These are phyloP conservation scores for Talaromyces sp. DNA, from an alignment of 2,329 filamentous ascomycete genomes.

Conservation along the genomic window DNA sequence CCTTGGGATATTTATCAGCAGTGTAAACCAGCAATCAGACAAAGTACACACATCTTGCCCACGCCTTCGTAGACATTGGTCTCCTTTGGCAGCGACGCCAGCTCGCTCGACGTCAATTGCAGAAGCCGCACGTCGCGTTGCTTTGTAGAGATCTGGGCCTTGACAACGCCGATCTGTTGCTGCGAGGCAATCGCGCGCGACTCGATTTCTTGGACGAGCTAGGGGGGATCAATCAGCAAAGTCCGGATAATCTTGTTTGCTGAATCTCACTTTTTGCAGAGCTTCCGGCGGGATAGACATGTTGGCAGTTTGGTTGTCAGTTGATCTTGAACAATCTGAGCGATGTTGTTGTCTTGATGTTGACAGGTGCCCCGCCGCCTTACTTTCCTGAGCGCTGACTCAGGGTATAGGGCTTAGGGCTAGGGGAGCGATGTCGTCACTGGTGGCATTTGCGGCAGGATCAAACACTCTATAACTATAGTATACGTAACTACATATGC, in stretches of 20 bases:
- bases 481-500: not conserved
- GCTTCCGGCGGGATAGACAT: conserved; percentile 96
- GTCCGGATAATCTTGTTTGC: too few species aligned
- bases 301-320: conserved; percentile 20
- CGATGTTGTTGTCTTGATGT: not conserved
- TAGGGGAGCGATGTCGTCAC: conserved; percentile 1
- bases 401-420: conserved; percentile 10
- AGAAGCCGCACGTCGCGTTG: conserved; percentile 84
- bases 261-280: conserved; percentile 69
- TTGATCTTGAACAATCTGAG: not conserved
- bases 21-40: not conserved
- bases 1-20: conserved; percentile 46
- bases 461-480: not conserved
- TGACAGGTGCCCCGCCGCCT: not conserved
- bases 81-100: conserved; percentile 66
- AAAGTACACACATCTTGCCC: conserved; percentile 76
- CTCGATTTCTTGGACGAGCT: conserved; percentile 93
- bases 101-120: conserved; percentile 78
- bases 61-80: conserved; percentile 90
- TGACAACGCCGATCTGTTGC: conserved; percentile 84
- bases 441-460: not conserved
- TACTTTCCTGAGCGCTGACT: not conserved
- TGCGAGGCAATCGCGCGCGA: conserved; percentile 80
- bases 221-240: not conserved
- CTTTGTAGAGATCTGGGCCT: conserved; percentile 76